A percentile compares a stretch with the other conserved stretches of the same genome.
phyloP scores from a whole-genome alignment of 176 grass and related monocot species.

The Phoenix dactylifera region DNA sequence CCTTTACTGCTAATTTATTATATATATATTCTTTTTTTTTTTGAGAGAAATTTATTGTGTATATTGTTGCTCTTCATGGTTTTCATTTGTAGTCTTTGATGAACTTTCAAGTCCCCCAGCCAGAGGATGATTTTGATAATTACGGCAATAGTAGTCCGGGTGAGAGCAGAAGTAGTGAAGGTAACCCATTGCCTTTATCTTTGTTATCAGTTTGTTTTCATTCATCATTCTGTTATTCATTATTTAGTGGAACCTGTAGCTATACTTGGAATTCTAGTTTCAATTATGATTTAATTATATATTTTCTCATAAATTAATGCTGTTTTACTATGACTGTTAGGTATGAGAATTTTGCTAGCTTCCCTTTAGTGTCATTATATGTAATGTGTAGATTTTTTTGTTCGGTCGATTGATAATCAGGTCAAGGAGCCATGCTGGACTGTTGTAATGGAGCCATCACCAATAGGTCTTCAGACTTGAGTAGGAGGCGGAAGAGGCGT shows the following conservation, averaged over 20 bases:
- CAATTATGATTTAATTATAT: no score
- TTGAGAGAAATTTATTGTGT: background rate
- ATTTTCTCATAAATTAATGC: no score
- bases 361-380: no score
- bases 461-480: constrained; percentile 38
- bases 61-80: background rate
- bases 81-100: constrained; percentile 53
- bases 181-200: constrained; percentile 18
- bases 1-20: background rate
- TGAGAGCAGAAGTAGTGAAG: constrained; percentile 65
- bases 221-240: background rate
- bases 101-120: constrained; percentile 80
- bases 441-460: constrained; percentile 41
- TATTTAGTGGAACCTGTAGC: no score
- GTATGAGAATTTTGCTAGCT: no score
- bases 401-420: constrained; percentile 5
- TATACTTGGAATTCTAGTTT: no score
- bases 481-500: constrained; percentile 43
- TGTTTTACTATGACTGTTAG: no score
- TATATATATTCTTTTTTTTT: background rate
- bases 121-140: constrained; percentile 46
- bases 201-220: constrained; percentile 2
- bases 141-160: constrained; percentile 66
- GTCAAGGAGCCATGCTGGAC: constrained; percentile 50
- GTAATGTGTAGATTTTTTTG: no score